These are phyloP conservation scores for Coemansia sp. DNA, from an alignment of 192 early-diverging fungal genomes.

Conservation along the genomic window DNA sequence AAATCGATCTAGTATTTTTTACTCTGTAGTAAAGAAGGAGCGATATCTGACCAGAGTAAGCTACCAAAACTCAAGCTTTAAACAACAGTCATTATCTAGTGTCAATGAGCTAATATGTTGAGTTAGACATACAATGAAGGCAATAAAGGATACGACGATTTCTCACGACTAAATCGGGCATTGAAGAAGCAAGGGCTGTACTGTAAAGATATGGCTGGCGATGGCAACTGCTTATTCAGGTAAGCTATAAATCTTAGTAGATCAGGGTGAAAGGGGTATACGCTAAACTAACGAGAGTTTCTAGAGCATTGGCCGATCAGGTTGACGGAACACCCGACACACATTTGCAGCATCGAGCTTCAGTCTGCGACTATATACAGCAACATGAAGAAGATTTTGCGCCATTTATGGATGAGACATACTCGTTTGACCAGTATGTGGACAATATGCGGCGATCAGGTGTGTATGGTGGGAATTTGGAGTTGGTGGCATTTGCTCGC, in stretches of 20 bases:
- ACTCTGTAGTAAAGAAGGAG: conserved; percentile 5
- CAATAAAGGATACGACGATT: conserved; percentile 21
- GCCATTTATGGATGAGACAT: conserved; percentile 65
- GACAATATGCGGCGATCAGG: conserved; percentile 59
- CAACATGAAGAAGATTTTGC: conserved; percentile 59
- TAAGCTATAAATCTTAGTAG: conserved; percentile 20
- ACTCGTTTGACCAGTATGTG: conserved; percentile 58
- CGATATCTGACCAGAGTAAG: conserved; percentile 8
- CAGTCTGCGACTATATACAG: conserved; percentile 64
- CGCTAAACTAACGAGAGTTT: background rate
- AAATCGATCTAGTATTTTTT: background rate
- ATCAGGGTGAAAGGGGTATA: background rate
- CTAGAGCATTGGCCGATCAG: conserved; percentile 69
- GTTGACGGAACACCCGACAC: conserved; percentile 59
- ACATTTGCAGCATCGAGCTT: conserved; percentile 55
- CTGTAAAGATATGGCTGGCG: conserved; percentile 67
- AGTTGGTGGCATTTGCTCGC: conserved; percentile 69
- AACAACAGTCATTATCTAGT: too few relatives aligned
- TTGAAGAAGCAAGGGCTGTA: conserved; percentile 55
- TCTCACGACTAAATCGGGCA: conserved; percentile 54
- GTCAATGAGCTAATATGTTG: background rate
- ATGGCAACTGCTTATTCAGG: conserved; percentile 73
- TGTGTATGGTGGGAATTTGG: conserved; percentile 72
- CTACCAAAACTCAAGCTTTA: too few relatives aligned
- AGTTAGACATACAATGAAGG: conserved; percentile 6